Evolutionary conservation across 768 basidiomycete genomes (phyloP), one percentile per base, ranked within the genome.

Genomic region (Rossbeevera mucosa): DNA sequence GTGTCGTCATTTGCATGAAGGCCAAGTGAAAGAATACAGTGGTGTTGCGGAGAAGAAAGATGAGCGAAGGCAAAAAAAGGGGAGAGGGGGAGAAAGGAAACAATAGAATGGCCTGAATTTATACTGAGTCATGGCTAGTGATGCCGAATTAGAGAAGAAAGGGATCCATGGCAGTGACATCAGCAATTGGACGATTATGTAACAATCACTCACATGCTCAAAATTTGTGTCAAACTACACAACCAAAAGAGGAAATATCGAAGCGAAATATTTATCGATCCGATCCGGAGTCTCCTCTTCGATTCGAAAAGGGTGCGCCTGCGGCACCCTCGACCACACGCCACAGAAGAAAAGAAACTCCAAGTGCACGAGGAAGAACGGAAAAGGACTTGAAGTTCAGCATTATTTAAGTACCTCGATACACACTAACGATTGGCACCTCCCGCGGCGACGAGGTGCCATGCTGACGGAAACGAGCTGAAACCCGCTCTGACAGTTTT

Each of bases 151-250:
- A 24, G 59, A 65, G 59, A 61, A 62, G 54, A 59, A 68, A 68
- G 62, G 61, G 57, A 53, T 51, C 43, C 40, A 63, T 67, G 59
- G 52, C 47, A 58, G 64, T 68, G 68, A 68, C 67, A 70, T 70
- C 68, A 70, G 63, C 44, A n/a, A n/a, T 50, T 14, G 29, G n/a
- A 9, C 21, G 26, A 50, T 66, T 59, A 59, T 55, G 60, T 60
- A 52, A 60, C 48, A 51, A 57, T 64, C 61, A 41, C 21, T n/a
- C 33, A 36, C 31, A 38, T 44, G 42, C 20, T 47, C 46, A 50
- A 54, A 44, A 60, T 59, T 59, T 54, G 48, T 31, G 50, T 16
- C 18, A 1, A 56, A 59, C 54, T 26, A n/a, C n/a, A n/a, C 36
- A 41, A 58, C 50, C 50, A 16, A 45, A 38, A 38, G 24, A 2